Evolutionary conservation across 2,329 filamentous ascomycete genomes (phyloP).

Genomic region (Monilinia fructicola): DNA sequence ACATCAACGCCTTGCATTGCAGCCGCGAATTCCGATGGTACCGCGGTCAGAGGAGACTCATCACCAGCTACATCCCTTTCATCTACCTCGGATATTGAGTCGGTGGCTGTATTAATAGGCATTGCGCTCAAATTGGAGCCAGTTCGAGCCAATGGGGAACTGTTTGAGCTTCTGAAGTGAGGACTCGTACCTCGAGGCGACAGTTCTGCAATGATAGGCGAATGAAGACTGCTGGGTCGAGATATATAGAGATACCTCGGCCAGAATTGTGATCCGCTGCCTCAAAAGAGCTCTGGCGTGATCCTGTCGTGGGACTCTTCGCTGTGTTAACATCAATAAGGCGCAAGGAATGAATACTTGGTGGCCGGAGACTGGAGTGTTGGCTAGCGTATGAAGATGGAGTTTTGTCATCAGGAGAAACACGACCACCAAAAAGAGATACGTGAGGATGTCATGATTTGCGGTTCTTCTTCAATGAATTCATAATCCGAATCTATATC

Average conservation of each 20-base stretch:
- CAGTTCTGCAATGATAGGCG: slow-evolving; percentile 28
- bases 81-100: slow-evolving; percentile 39
- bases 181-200: slow-evolving; percentile 34
- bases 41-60: slow-evolving; percentile 28
- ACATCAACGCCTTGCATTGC: slow-evolving; percentile 36
- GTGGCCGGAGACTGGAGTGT: slow-evolving; percentile 35
- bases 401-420: slow-evolving; percentile 35
- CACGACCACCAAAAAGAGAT: slow-evolving; percentile 39
- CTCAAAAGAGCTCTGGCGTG: slow-evolving; percentile 32
- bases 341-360: slow-evolving; percentile 40
- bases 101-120: slow-evolving; percentile 29
- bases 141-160: slow-evolving; percentile 34
- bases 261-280: slow-evolving; percentile 28
- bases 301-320: slow-evolving; percentile 31
- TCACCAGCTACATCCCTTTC: slow-evolving; percentile 31
- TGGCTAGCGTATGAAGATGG: slow-evolving; percentile 30
- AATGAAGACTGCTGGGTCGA: slow-evolving; percentile 33
- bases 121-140: slow-evolving; percentile 32
- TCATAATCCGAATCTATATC: slow-evolving; percentile 35
- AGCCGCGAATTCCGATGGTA: slow-evolving; percentile 33
- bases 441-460: slow-evolving; percentile 42
- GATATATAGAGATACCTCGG: slow-evolving; percentile 29
- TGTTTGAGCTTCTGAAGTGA: slow-evolving; percentile 29
- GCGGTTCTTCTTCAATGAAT: slow-evolving; percentile 37
- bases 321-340: slow-evolving; percentile 39